phyloP scores from a whole-genome alignment of 2,329 filamentous ascomycete genomes.

The Exserohilum turcica region DNA sequence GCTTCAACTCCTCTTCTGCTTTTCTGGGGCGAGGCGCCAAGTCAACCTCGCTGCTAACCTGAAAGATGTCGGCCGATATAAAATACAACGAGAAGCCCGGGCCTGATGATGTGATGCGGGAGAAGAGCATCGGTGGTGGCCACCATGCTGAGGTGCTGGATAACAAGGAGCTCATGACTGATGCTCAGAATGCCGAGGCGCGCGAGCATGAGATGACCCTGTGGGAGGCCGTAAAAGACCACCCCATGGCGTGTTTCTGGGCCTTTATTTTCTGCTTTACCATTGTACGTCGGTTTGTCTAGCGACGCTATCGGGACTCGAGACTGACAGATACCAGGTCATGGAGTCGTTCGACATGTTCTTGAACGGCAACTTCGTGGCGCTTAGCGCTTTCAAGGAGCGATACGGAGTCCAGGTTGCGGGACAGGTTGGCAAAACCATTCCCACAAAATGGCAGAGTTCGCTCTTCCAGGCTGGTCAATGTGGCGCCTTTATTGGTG shows the following conservation, averaged over 20 bases:
- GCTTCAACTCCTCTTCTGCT: slow-evolving; percentile 15
- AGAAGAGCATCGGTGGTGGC: slow-evolving; percentile 7
- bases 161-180: slow-evolving; percentile 29
- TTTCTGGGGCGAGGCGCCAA: slow-evolving; percentile 9
- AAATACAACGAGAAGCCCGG: slow-evolving; percentile 6
- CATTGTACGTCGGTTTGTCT: slow-evolving; percentile 50
- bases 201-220: slow-evolving; percentile 58
- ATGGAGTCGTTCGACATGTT: slow-evolving; percentile 69
- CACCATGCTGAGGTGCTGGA: slow-evolving; percentile 21
- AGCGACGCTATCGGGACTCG: too few species aligned
- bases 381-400: slow-evolving; percentile 53
- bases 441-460: slow-evolving; percentile 62
- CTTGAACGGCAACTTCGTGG: slow-evolving; percentile 64
- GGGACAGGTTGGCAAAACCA: slow-evolving; percentile 42
- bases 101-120: slow-evolving; percentile 1
- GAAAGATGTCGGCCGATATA: slow-evolving; percentile 14
- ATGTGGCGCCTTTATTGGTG: slow-evolving; percentile 64
- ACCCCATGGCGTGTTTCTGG: slow-evolving; percentile 61
- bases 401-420: slow-evolving; percentile 53
- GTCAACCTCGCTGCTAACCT: not conserved
- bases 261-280: slow-evolving; percentile 61
- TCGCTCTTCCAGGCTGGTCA: slow-evolving; percentile 62
- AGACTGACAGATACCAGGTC: slow-evolving; percentile 50
- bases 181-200: slow-evolving; percentile 62
- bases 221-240: slow-evolving; percentile 55